Percentiles rank a stretch among this genome's conserved stretches.
Evolutionary conservation across 129 eudicot genomes (phyloP).

Genomic region (Kitagawia praeruptora): DNA sequence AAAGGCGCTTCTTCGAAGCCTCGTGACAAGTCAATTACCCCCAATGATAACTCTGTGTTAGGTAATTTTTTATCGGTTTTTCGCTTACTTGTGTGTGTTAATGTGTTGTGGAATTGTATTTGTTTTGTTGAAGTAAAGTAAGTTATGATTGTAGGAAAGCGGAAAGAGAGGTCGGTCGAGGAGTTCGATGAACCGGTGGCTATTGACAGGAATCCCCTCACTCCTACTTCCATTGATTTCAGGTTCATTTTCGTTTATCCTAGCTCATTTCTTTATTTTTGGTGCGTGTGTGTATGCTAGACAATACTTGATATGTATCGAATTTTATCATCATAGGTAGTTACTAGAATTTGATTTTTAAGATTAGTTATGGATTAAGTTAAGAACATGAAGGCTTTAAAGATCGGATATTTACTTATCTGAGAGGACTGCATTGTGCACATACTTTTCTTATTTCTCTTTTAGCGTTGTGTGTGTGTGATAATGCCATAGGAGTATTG

Average conservation of each 20-base stretch:
- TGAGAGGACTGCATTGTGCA: neutral
- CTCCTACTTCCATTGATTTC: slow-evolving; percentile 67
- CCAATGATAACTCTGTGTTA: slow-evolving; percentile 26
- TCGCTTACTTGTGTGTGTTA: neutral
- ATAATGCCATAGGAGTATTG: neutral
- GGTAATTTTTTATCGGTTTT: slow-evolving; percentile 24
- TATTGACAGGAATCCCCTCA: slow-evolving; percentile 22
- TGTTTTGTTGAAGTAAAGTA: neutral
- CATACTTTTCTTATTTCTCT: too few species aligned
- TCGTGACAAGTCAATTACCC: slow-evolving; percentile 21
- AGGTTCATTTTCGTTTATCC: slow-evolving; percentile 30
- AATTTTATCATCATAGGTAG: neutral
- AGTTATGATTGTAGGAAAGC: slow-evolving; percentile 46
- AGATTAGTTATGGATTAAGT: neutral
- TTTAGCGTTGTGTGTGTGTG: too few species aligned
- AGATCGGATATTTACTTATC: too few species aligned
- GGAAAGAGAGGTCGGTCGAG: slow-evolving; percentile 54
- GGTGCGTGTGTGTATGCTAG: neutral
- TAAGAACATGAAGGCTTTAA: too few species aligned
- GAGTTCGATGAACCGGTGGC: slow-evolving; percentile 34
- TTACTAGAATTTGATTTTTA: neutral
- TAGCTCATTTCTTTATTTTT: neutral
- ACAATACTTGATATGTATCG: neutral
- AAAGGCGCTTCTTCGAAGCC: slow-evolving; percentile 30
- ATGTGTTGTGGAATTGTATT: neutral